Base-by-base conservation (phyloP, 768 basidiomycete genomes). In the Porphyrellus cyaneotinctus region DNA sequence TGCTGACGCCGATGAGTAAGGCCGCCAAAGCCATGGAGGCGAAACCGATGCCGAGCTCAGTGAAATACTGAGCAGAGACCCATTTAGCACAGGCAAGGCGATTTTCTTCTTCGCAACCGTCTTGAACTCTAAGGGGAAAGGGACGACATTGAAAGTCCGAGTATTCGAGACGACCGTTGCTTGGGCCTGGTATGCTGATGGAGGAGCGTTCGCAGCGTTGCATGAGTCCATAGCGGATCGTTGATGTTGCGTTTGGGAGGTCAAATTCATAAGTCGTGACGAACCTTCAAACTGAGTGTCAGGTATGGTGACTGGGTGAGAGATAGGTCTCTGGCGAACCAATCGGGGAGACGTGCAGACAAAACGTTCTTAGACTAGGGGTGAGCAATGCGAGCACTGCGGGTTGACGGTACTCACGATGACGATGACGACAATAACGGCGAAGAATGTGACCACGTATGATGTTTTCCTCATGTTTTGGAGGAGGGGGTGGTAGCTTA, bases 1-100 rank as follows among this genome's bases (percentile, higher is more conserved):
- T 88, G 62, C 78, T 87, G 18, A 88, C 76, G 4, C 88, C 88
- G 52, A 90, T 74, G 37, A 84, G 62, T 43, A 91, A 74, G 9
- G 85, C 72, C 1, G 76, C 61, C 33, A 87, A 68, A 4, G 85
- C 79, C 24, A 83, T 70, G 43, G 72, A 76, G 9, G 79, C 83
- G 64, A 86, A 85, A 4, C 87, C 84, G 30, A 83, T 74, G 39
- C 79, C 79, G 11, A 89, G 66, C 63, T 86, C 79, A n/a, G 78
- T 74, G 43, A 79, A 69, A 64, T 87, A 91, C 2, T 78, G 77
- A 15, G 88, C 88, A 41, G 82, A 87, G 3, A 76, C 78, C 88
- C 88, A 90, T 33, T 77, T 73, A 9, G 78, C 76, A 66, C 88
- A 90, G 63, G 87, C 82, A 0, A 67, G 50, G 32, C 72, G 69